Conservation (phyloP, 1,139 yeast genomes). For the Eremothecium cymbalariae region DNA sequence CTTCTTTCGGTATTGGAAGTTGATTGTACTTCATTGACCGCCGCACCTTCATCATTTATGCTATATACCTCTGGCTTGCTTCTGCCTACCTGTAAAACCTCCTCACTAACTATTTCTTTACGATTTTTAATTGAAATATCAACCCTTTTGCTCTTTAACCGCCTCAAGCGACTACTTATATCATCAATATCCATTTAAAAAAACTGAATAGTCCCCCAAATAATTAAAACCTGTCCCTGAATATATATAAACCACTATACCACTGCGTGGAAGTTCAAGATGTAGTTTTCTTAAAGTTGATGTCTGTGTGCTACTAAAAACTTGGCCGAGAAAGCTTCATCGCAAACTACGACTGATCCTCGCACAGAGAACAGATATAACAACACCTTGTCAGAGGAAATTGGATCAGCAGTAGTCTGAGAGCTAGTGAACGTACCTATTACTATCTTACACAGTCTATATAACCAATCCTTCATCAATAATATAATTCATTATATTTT, state of each 20-base stretch:
- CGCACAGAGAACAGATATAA: too few species aligned
- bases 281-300: not conserved
- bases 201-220: not conserved
- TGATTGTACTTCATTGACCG: slow-evolving; percentile 28
- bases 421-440: too few species aligned
- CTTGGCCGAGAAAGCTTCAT: too few species aligned
- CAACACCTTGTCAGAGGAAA: too few species aligned
- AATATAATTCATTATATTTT: too few species aligned
- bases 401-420: too few species aligned
- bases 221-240: not conserved
- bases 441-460: too few species aligned
- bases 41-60: slow-evolving; percentile 34
- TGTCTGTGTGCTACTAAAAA: not conserved
- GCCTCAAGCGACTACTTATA: slow-evolving; percentile 22
- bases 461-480: too few species aligned
- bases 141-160: slow-evolving; percentile 31
- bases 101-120: slow-evolving; percentile 32
- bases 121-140: slow-evolving; percentile 39
- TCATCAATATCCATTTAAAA: slow-evolving; percentile 16
- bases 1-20: slow-evolving; percentile 31
- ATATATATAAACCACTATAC: not conserved
- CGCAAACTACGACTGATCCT: too few species aligned
- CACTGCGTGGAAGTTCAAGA: not conserved
- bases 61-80: slow-evolving; percentile 34
- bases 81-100: slow-evolving; percentile 32